Conservation (phyloP, 441 rosid species). For the Erodium trifolium region DNA sequence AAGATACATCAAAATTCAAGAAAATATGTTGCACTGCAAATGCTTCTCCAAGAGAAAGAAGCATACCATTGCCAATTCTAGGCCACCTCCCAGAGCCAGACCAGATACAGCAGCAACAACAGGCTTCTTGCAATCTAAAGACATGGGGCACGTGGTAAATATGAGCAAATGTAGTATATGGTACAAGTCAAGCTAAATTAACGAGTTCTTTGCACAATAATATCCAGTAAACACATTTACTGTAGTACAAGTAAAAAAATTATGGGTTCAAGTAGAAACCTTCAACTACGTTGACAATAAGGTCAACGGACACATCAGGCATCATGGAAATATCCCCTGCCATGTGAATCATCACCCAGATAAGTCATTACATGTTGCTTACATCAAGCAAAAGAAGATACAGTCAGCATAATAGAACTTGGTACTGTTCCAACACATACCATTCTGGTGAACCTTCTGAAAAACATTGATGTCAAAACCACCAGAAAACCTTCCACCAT, state of each 20-base stretch:
- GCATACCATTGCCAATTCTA: slow-evolving; percentile 80
- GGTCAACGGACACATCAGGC: slow-evolving; percentile 80
- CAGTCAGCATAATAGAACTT: not conserved
- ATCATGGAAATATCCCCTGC: slow-evolving; percentile 63
- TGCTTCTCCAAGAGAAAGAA: slow-evolving; percentile 14
- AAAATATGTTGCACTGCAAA: not conserved
- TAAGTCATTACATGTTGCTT: not conserved
- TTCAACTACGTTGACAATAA: slow-evolving; percentile 64
- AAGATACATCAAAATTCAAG: not conserved
- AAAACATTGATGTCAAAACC: slow-evolving; percentile 89
- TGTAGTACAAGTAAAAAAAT: not conserved
- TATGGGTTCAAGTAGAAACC: slow-evolving; percentile 30
- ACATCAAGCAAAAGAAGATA: not conserved
- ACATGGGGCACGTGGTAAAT: not conserved
- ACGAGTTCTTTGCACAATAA: not conserved
- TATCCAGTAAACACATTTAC: not conserved
- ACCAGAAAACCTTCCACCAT: slow-evolving; percentile 76
- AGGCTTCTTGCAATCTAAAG: slow-evolving; percentile 75
- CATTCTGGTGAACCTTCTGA: slow-evolving; percentile 56
- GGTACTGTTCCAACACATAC: slow-evolving; percentile 28
- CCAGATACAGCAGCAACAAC: slow-evolving; percentile 96
- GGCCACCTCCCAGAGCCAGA: slow-evolving; percentile 95
- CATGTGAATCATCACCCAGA: slow-evolving; percentile 16
- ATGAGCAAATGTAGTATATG: not conserved
- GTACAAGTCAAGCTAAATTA: not conserved